Percentiles rank a stretch among this genome's conserved stretches.
phyloP scores from a whole-genome alignment of 2,329 filamentous ascomycete species.

The Epichloe scottii region DNA sequence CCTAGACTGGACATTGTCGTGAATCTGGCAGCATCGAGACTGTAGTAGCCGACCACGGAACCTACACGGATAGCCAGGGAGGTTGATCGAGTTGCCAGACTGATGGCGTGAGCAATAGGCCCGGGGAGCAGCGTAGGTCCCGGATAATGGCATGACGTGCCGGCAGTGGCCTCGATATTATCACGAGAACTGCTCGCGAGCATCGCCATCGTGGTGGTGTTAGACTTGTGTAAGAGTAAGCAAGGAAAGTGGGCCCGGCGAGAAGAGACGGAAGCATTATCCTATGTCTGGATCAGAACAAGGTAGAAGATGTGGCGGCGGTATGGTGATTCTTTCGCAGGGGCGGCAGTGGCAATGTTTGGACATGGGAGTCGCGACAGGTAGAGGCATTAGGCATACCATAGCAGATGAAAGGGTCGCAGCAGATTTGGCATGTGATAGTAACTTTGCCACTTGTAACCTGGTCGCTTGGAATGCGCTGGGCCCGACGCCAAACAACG shows the following conservation, averaged over 20 bases:
- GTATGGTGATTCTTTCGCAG: background rate
- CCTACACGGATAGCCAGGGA: constrained; percentile 42
- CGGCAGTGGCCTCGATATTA: constrained; percentile 8
- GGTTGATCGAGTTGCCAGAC: constrained; percentile 47
- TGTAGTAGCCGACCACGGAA: constrained; percentile 37
- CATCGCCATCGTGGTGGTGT: background rate
- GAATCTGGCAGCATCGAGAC: constrained; percentile 40
- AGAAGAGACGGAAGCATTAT: too few species aligned
- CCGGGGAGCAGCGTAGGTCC: constrained; percentile 41
- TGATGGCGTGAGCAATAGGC: constrained; percentile 45
- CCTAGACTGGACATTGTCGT: constrained; percentile 46
- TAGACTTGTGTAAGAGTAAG: background rate
- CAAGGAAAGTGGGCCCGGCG: too few species aligned
- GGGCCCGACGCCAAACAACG: too few species aligned
- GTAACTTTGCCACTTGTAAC: too few species aligned
- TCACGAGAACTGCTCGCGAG: background rate
- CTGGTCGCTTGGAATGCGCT: too few species aligned
- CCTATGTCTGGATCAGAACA: too few species aligned
- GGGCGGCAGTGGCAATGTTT: constrained; percentile 2
- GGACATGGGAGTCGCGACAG: background rate
- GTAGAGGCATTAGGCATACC: background rate
- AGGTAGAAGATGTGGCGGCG: background rate
- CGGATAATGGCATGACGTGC: constrained; percentile 11
- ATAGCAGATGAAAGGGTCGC: too few species aligned
- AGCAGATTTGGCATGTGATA: too few species aligned